Conservation (phyloP, 352 stramenopile species). For the Pythium oligandrum region DNA sequence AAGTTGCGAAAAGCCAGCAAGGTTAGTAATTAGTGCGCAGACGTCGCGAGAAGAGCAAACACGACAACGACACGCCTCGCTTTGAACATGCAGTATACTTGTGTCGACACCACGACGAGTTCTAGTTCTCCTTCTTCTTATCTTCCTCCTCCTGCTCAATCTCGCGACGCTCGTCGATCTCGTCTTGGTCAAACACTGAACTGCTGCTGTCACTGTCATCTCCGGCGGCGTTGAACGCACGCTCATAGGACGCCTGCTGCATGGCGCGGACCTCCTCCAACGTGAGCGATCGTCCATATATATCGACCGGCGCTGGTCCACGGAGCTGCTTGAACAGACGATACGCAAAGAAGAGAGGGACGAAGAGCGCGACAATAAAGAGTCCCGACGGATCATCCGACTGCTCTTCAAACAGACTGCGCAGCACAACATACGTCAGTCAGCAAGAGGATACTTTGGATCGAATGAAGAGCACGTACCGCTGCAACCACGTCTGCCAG, state of each 20-base stretch:
- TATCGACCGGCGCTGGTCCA: conserved; percentile 27
- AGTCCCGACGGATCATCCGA: conserved; percentile 58
- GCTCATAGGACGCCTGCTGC: conserved; percentile 70
- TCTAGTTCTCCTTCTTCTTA: too few relatives aligned
- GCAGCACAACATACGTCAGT: not conserved
- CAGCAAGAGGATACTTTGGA: not conserved
- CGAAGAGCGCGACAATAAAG: conserved; percentile 62
- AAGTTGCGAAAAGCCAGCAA: conserved; percentile 66
- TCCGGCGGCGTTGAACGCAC: conserved; percentile 21
- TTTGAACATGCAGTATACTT: too few relatives aligned
- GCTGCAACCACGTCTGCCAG: conserved; percentile 40
- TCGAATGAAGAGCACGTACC: conserved; percentile 11
- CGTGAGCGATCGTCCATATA: conserved; percentile 34
- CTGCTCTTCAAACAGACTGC: conserved; percentile 61
- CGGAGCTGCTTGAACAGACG: conserved; percentile 42
- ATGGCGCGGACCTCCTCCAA: conserved; percentile 64
- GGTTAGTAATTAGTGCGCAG: conserved; percentile 13
- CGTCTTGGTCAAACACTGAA: not conserved
- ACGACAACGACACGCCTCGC: not conserved
- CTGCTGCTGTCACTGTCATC: conserved; percentile 49
- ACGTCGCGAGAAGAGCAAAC: not conserved
- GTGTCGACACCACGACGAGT: too few relatives aligned
- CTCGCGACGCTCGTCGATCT: too few relatives aligned
- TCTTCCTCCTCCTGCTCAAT: too few relatives aligned
- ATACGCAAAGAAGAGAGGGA: conserved; percentile 45